Evolutionary conservation across 805 yeast genomes (phyloP).

Genomic region (Danielozyma ontarioensis): DNA sequence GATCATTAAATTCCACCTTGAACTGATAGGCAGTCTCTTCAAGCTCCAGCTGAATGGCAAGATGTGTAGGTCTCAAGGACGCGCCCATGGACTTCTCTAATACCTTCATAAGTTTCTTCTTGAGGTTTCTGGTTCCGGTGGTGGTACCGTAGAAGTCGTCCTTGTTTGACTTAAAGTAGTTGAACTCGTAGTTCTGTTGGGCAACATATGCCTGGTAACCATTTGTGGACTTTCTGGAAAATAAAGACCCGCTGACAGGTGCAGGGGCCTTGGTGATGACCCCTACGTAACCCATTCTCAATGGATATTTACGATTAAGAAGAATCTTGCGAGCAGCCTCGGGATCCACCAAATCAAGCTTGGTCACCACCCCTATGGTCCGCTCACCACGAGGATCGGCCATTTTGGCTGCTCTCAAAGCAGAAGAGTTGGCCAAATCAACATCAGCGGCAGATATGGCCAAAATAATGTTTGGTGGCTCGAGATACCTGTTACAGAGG

Average conservation of each 20-base stretch:
- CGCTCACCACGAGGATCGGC: slow-evolving; percentile 95
- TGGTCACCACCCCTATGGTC: slow-evolving; percentile 94
- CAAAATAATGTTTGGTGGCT: slow-evolving; percentile 87
- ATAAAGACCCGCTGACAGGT: slow-evolving; percentile 34
- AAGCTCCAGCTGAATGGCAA: slow-evolving; percentile 79
- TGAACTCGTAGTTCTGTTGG: slow-evolving; percentile 53
- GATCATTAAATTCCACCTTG: slow-evolving; percentile 94
- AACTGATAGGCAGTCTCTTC: slow-evolving; percentile 91
- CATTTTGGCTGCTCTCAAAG: slow-evolving; percentile 79
- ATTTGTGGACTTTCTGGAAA: slow-evolving; percentile 39
- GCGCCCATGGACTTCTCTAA: slow-evolving; percentile 88
- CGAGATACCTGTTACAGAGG: slow-evolving; percentile 79
- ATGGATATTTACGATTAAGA: slow-evolving; percentile 77
- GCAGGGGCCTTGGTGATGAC: slow-evolving; percentile 83
- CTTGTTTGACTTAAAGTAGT: slow-evolving; percentile 61
- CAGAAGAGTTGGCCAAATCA: slow-evolving; percentile 93
- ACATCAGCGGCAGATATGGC: slow-evolving; percentile 98
- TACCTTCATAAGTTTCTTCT: slow-evolving; percentile 77
- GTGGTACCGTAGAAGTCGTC: slow-evolving; percentile 57
- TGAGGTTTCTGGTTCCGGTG: slow-evolving; percentile 70
- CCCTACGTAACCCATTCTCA: slow-evolving; percentile 96
- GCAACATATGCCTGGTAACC: slow-evolving; percentile 62
- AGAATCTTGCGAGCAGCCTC: slow-evolving; percentile 62
- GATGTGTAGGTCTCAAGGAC: slow-evolving; percentile 82
- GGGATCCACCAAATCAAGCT: slow-evolving; percentile 84